Evolutionary conservation across 495 filamentous ascomycete genomes (phyloP), one percentile per base, ranked within the genome.

Genomic region (Aeminium ludgeri): DNA sequence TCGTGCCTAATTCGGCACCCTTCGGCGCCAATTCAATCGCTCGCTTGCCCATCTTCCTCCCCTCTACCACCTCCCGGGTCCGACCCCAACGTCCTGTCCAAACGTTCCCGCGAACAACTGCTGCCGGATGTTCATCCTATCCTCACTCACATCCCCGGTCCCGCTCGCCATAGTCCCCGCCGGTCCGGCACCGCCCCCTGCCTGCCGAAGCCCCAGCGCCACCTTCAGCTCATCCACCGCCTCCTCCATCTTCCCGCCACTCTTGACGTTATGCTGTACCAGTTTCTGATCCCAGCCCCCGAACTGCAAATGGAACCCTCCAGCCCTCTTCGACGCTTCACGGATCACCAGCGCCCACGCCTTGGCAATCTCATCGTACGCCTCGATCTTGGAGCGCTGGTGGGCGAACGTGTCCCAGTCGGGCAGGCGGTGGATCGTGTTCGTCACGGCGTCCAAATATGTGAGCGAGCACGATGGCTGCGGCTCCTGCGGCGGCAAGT

Each of bases 321-420:
- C 91, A 5, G 85, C 87, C 38, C 79, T 68, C 62, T 95, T 95
- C 16, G 83, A 75, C 8, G 86, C 86, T 56, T 96, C 89, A 27
- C 75, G 77, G 40, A 97, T 84, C 31, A 92, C 87, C 54, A 92
- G 54, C 20, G 85, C 75, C 89, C 89, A 97, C 8, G 89, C 91
- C 50, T 77, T 80, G 34, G 82, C 77, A 32, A 97, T 83, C 57
- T 95, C 91, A 50, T 97, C 87, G 56, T 96, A 96, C 11, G 86
- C 85, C 47, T 82, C 82, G 46, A 89, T 74, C 58, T 94, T 93
- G 65, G 89, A 81, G 48, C 89, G 69, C 42, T 86, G 86, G 58
- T 96, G 78, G 47, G 80, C 72, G 30, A 77, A 80, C 39, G 74
- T 80, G 46, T 80, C 78, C 82, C 82, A 96, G 36, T 83, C 72